phyloP scores from a whole-genome alignment of 208 protist species.

The Zelonia costaricensis region DNA sequence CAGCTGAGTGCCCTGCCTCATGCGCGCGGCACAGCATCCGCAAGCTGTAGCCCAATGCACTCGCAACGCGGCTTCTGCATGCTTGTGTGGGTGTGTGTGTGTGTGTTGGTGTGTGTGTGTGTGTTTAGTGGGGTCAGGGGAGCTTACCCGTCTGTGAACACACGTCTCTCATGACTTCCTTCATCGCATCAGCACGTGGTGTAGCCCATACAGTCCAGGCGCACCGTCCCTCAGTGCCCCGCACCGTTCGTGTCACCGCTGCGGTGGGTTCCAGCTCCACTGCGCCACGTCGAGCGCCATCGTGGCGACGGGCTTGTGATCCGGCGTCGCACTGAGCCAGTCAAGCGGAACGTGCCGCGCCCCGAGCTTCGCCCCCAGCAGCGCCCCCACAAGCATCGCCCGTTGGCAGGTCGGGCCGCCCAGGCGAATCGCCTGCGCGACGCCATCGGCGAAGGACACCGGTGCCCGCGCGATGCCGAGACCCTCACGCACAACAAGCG shows the following conservation, averaged over 20 bases:
- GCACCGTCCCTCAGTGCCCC: no score
- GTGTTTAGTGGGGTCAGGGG: not conserved
- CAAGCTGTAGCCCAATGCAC: no score
- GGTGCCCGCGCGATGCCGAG: conserved; percentile 52
- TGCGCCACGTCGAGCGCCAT: conserved; percentile 79
- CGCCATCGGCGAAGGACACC: conserved; percentile 52
- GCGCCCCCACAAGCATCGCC: conserved; percentile 77
- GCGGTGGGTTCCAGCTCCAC: conserved; percentile 85
- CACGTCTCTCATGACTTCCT: no score
- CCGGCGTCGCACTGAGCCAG: conserved; percentile 78
- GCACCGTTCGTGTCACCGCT: conserved; percentile 24
- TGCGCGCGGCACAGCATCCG: no score
- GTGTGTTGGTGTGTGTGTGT: not conserved
- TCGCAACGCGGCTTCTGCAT: not conserved
- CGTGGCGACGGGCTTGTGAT: conserved; percentile 63
- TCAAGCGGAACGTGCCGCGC: conserved; percentile 60
- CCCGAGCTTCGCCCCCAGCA: conserved; percentile 73
- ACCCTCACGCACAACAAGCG: conserved; percentile 49
- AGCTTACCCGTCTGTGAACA: not conserved
- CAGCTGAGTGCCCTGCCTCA: no score
- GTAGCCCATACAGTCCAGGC: no score
- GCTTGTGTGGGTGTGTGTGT: not conserved
- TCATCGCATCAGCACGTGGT: not conserved
- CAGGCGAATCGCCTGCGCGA: conserved; percentile 51
- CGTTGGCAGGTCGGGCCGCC: conserved; percentile 57